phyloP scores from a whole-genome alignment of 345 rosid genomes.

The Camelina neglecta region DNA sequence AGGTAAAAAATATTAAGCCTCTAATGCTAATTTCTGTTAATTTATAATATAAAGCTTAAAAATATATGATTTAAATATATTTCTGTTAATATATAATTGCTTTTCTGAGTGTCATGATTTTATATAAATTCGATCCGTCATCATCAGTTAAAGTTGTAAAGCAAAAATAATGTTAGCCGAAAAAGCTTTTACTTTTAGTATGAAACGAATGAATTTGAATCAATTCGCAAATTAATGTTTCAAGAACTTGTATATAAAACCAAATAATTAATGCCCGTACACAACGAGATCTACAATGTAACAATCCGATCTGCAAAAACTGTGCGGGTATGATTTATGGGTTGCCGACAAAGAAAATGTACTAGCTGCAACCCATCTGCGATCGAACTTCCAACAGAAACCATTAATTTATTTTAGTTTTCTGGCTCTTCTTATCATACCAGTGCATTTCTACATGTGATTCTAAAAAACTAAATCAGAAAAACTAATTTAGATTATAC shows the following conservation, averaged over 20 bases:
- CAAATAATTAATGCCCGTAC: too few species aligned
- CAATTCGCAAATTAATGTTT: not conserved
- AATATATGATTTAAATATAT: too few species aligned
- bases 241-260: not conserved
- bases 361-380: conserved; percentile 6
- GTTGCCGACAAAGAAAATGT: too few species aligned
- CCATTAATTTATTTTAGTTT: not conserved
- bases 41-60: too few species aligned
- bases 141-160: conserved; percentile 25
- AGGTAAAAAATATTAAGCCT: not conserved
- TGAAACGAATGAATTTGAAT: conserved; percentile 1
- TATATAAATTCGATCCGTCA: conserved; percentile 8
- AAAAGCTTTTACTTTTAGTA: conserved; percentile 7
- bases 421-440: not conserved
- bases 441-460: too few species aligned
- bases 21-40: too few species aligned
- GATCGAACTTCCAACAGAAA: conserved; percentile 6
- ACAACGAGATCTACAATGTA: not conserved
- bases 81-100: not conserved
- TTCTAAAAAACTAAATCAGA: not conserved
- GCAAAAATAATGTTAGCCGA: not conserved
- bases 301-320: not conserved
- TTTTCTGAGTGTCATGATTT: conserved; percentile 3
- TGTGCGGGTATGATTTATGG: too few species aligned
- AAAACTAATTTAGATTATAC: not conserved